These are phyloP conservation scores for Russula compacta DNA, from an alignment of 768 basidiomycete genomes.

Conservation along the genomic window DNA sequence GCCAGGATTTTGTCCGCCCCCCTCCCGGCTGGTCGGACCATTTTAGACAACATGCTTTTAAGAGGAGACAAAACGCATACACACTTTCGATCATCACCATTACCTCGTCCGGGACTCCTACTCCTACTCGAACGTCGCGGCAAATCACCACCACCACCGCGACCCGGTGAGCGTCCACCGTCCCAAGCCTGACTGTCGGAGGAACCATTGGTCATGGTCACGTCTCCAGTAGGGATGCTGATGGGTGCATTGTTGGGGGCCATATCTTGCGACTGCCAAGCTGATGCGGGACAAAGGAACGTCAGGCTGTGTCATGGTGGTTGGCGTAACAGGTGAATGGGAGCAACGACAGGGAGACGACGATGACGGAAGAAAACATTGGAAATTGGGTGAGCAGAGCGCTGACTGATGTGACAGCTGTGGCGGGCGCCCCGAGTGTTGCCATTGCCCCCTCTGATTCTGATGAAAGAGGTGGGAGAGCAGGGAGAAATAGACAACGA, in stretches of 20 bases:
- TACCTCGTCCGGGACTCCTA: constrained; percentile 56
- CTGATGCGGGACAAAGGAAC: constrained; percentile 41
- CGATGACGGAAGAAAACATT: constrained; percentile 21
- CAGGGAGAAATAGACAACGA: constrained; percentile 11
- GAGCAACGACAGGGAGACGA: constrained; percentile 24
- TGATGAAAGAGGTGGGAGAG: constrained; percentile 22
- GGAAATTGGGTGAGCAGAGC: constrained; percentile 18
- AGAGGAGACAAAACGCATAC: constrained; percentile 21
- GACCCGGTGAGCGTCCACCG: constrained; percentile 34
- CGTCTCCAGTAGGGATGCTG: constrained; percentile 54
- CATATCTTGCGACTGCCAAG: constrained; percentile 80
- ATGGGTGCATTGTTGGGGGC: constrained; percentile 52
- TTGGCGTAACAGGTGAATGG: constrained; percentile 18
- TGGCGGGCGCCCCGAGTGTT: constrained; percentile 17
- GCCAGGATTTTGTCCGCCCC: constrained; percentile 42
- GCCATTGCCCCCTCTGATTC: constrained; percentile 19
- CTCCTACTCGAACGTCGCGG: constrained; percentile 69
- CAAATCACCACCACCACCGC: constrained; percentile 39
- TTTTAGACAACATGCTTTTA: background rate
- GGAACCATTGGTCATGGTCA: constrained; percentile 38
- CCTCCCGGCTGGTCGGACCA: constrained; percentile 23
- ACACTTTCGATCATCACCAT: constrained; percentile 43
- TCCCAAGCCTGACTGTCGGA: constrained; percentile 52
- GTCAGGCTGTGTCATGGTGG: constrained; percentile 34
- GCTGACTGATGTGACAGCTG: constrained; percentile 17